Conservation (phyloP, 1,139 yeast species). For the Candida albicans region DNA sequence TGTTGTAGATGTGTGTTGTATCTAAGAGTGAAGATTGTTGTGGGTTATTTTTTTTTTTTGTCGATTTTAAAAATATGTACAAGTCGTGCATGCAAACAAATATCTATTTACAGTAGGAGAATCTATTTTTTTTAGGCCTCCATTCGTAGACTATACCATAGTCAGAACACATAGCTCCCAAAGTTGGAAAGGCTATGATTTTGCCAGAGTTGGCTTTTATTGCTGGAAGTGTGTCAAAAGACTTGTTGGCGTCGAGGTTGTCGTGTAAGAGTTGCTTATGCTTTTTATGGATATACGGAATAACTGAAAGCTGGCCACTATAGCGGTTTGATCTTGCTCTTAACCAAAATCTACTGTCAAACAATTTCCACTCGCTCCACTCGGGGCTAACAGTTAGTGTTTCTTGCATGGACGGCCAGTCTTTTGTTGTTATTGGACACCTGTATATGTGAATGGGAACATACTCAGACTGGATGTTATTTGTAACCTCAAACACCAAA, state of each 20-base stretch:
- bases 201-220: constrained; percentile 7
- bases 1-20: constrained; percentile 1
- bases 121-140: constrained; percentile 20
- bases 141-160: constrained; percentile 18
- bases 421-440: constrained; percentile 26
- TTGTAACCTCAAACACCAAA: constrained; percentile 21
- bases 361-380: constrained; percentile 33
- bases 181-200: constrained; percentile 24
- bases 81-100: not conserved
- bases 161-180: constrained; percentile 3
- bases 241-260: not conserved
- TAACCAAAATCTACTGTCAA: constrained; percentile 41
- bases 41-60: not conserved
- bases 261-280: constrained; percentile 13
- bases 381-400: constrained; percentile 4
- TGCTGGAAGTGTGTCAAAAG: constrained; percentile 16
- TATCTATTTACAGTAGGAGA: constrained; percentile 1
- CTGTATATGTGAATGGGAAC: constrained; percentile 17
- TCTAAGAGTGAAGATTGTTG: too few relatives aligned
- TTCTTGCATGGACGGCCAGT: constrained; percentile 11
- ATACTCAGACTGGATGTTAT: constrained; percentile 6
- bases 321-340: constrained; percentile 16
- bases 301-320: constrained; percentile 11
- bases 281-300: constrained; percentile 22
- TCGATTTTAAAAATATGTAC: not conserved